These are phyloP conservation scores for Malus hybrid DNA, from an alignment of 331 rosid species.

Conservation along the genomic window DNA sequence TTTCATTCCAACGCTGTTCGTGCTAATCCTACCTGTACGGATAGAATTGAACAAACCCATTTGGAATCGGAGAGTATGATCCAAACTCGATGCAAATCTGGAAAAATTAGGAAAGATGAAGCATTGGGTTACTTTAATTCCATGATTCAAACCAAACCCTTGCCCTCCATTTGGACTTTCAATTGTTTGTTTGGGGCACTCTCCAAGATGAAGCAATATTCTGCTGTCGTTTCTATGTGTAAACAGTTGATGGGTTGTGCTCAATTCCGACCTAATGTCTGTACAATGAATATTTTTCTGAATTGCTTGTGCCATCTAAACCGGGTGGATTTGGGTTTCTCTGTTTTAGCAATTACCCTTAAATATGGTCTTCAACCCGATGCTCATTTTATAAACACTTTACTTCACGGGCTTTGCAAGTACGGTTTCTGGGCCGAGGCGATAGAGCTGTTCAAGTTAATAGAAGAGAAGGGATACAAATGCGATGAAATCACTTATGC, in stretches of 20 bases:
- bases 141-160: conserved; percentile 1
- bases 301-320: neutral
- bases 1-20: neutral
- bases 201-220: neutral
- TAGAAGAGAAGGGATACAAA: too few species aligned
- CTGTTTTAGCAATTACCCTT: neutral
- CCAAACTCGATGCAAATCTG: neutral
- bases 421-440: neutral
- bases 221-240: neutral
- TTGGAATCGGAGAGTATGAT: neutral
- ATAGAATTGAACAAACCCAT: too few species aligned
- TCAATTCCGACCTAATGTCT: neutral
- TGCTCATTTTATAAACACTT: neutral
- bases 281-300: neutral
- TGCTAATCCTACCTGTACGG: neutral
- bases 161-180: neutral
- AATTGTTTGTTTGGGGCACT: conserved; percentile 1
- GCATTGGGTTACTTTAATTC: conserved; percentile 1
- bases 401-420: neutral
- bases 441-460: neutral
- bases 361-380: neutral
- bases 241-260: neutral
- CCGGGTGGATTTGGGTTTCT: neutral
- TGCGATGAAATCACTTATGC: too few species aligned
- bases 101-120: neutral